These are phyloP conservation scores for Petunia secreta DNA, from an alignment of 257 asterid genomes.

Conservation along the genomic window DNA sequence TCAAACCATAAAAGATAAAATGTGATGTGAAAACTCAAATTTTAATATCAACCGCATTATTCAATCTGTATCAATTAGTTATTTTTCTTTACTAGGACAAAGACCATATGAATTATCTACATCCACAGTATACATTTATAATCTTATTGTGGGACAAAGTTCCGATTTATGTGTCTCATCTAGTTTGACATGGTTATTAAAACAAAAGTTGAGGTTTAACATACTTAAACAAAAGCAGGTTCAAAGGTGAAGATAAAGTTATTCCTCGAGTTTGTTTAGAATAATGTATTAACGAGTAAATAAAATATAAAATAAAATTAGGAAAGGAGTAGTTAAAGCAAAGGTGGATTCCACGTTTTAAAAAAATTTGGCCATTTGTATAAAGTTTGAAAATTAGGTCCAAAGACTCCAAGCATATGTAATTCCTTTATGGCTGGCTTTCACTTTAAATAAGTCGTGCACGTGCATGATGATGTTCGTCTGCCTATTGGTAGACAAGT, in stretches of 20 bases:
- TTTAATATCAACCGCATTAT: not conserved
- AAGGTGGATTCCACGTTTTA: conserved; percentile 2
- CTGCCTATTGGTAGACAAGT: not conserved
- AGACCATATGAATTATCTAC: not conserved
- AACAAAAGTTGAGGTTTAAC: conserved; percentile 6
- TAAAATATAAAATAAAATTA: not conserved
- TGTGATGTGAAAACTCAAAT: not conserved
- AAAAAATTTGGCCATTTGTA: not conserved
- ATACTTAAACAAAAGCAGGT: not conserved
- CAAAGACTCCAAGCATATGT: not conserved
- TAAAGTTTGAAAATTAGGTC: conserved; percentile 15
- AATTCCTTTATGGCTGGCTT: not conserved
- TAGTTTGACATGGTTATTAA: not conserved
- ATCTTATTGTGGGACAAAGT: not conserved
- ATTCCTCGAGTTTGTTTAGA: not conserved
- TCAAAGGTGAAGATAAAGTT: not conserved
- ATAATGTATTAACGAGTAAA: not conserved
- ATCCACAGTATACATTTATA: not conserved
- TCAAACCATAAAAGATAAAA: not conserved
- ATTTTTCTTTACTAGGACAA: not conserved
- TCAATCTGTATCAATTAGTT: not conserved
- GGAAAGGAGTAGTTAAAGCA: conserved; percentile 7
- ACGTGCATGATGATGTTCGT: conserved; percentile 22
- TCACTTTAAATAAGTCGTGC: conserved; percentile 4
- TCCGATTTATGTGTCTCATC: conserved; percentile 3